These are phyloP conservation scores for Achaetomiella virescens DNA, from an alignment of 495 filamentous ascomycete species.

Conservation along the genomic window DNA sequence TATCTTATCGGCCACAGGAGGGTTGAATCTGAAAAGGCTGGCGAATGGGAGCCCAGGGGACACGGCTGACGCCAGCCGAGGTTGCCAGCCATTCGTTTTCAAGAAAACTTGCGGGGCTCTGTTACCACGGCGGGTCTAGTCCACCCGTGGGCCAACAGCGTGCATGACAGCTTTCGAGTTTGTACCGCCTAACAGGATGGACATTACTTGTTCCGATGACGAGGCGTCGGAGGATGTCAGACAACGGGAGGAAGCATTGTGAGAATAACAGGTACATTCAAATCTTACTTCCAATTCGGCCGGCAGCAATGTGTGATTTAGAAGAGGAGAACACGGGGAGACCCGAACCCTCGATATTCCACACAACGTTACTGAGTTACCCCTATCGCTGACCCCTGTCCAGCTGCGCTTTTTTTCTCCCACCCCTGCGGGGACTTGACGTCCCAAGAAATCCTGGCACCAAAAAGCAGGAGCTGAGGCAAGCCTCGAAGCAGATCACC, in stretches of 20 bases:
- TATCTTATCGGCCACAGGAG: conserved; percentile 1
- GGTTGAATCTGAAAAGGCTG: not conserved
- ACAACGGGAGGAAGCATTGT: not conserved
- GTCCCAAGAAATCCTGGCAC: conserved; percentile 17
- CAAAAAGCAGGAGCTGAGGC: conserved; percentile 6
- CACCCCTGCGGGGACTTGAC: conserved; percentile 2
- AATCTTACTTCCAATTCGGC: too few species aligned
- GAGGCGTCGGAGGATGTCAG: not conserved
- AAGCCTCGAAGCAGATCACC: conserved; percentile 4
- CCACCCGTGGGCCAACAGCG: not conserved
- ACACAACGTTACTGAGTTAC: too few species aligned
- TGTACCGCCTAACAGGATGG: not conserved
- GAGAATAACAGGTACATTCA: not conserved
- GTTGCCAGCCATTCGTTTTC: not conserved
- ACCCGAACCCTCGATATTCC: not conserved
- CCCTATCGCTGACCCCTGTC: not conserved
- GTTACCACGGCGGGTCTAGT: not conserved
- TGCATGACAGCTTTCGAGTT: not conserved
- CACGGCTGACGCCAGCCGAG: not conserved
- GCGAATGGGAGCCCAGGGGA: conserved; percentile 1
- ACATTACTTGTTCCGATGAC: not conserved
- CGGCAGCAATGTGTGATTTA: too few species aligned
- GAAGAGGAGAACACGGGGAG: not conserved
- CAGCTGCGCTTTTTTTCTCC: conserved; percentile 9
- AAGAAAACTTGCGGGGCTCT: not conserved